These are phyloP conservation scores for Aspergillus taichungensis DNA, from an alignment of 495 filamentous ascomycete genomes.

Conservation along the genomic window DNA sequence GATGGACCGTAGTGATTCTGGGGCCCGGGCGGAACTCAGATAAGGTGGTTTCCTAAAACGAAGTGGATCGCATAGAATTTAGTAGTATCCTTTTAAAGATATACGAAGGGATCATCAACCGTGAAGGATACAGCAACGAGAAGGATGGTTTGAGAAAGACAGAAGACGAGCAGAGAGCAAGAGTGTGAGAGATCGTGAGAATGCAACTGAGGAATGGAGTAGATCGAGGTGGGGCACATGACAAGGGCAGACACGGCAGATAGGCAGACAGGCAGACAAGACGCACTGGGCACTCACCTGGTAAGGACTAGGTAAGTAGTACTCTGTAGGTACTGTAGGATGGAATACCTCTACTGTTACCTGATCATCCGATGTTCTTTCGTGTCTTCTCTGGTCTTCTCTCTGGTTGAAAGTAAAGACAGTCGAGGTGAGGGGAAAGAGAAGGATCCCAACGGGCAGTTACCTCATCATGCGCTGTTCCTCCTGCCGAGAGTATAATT, in stretches of 20 bases:
- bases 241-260: background rate
- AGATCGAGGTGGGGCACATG: slow-evolving; percentile 14
- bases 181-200: background rate
- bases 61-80: background rate
- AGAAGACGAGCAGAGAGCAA: background rate
- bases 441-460: background rate
- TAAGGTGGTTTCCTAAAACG: slow-evolving; percentile 5
- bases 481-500: background rate
- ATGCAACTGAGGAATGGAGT: too few species aligned
- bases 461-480: background rate
- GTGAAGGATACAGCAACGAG: too few species aligned
- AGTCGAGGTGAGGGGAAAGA: background rate
- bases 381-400: background rate
- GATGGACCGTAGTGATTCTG: slow-evolving; percentile 5
- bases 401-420: background rate
- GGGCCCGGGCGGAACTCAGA: slow-evolving; percentile 10
- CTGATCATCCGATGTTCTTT: slow-evolving; percentile 3
- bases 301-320: too few species aligned
- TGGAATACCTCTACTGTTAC: background rate
- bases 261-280: background rate
- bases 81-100: background rate
- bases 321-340: too few species aligned
- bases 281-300: too few species aligned
- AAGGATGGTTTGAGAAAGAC: background rate
- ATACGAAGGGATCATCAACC: too few species aligned